Base-by-base conservation (phyloP, 108 stramenopile species). In the Cyclotella choctawhatcheeana region DNA sequence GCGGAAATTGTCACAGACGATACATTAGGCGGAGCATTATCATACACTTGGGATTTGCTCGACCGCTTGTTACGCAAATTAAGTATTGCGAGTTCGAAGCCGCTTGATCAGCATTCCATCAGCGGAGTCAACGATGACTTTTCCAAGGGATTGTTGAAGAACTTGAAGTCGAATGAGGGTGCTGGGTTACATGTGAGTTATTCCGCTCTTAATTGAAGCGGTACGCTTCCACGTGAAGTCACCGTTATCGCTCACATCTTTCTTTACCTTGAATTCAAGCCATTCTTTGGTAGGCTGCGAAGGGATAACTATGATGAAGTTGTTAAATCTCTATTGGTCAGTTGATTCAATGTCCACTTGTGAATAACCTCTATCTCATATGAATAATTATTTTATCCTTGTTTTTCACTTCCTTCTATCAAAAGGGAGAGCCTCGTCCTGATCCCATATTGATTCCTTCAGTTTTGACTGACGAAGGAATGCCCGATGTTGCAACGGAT, bases 391-490 rank as follows among this genome's bases (percentile, higher is more conserved):
- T n/a, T n/a, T n/a, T n/a, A n/a, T n/a, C n/a, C n/a, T n/a, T n/a
- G n/a, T n/a, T n/a, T n/a, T n/a, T n/a, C n/a, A n/a, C n/a, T 4
- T 18, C 17, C 27, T 24, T 18, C 29, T 13, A 37, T 5, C 26
- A 35, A 2, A 16, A 67, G 74, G 97, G 97, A 30, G 89, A 89
- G 13, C 90, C 88, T 32, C 79, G 90, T 44, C 96, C 87, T 1
- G 92, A 94, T 73, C 97, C 97, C 3, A 99, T 99, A 44, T 60
- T 97, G 48, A 95, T 97, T 35, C 98, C 98, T 26, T 92, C 97
- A 34, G 97, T 97, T 24, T 78, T 99, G 35, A 97, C 97, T 5
- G 94, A 95, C 50, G 94, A 92, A 59, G 77, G 70, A 2, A 85
- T 98, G 71, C 97, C 98, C 47, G 93, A 93, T 50, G 76, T 80